A percentile compares a stretch with the other conserved stretches of the same genome.
Evolutionary conservation across 2,329 filamentous ascomycete genomes (phyloP).

Genomic region (Penicillium sp.): DNA sequence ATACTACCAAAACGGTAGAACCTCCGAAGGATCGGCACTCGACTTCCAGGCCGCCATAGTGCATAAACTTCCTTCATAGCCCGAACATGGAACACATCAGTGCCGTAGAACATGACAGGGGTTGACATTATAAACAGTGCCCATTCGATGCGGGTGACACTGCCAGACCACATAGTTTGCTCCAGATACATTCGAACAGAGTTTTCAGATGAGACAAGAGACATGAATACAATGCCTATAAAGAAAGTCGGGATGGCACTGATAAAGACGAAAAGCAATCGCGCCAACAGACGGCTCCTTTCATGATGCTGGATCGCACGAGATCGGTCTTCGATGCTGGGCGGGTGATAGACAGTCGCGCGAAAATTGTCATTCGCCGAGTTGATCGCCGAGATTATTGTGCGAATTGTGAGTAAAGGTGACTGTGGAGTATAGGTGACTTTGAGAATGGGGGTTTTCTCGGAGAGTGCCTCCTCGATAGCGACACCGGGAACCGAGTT

Average conservation of each 20-base stretch:
- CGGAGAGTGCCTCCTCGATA: slow-evolving; percentile 49
- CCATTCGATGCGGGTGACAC: slow-evolving; percentile 73
- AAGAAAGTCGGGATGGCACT: slow-evolving; percentile 80
- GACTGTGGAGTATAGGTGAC: slow-evolving; percentile 68
- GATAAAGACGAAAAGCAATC: slow-evolving; percentile 68
- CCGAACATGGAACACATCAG: slow-evolving; percentile 78
- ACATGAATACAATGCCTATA: slow-evolving; percentile 91
- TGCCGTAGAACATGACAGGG: slow-evolving; percentile 81
- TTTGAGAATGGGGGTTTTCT: slow-evolving; percentile 65
- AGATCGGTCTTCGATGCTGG: slow-evolving; percentile 79
- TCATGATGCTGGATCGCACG: slow-evolving; percentile 70
- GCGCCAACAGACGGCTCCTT: slow-evolving; percentile 64
- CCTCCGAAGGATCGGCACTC: slow-evolving; percentile 68
- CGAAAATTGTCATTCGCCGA: slow-evolving; percentile 65
- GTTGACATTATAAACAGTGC: slow-evolving; percentile 78
- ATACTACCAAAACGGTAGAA: slow-evolving; percentile 96
- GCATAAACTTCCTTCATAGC: slow-evolving; percentile 75
- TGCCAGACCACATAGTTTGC: slow-evolving; percentile 66
- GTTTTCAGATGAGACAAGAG: slow-evolving; percentile 64
- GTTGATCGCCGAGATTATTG: slow-evolving; percentile 68
- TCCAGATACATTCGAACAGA: slow-evolving; percentile 65
- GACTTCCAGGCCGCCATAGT: slow-evolving; percentile 75
- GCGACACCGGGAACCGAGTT: slow-evolving; percentile 51
- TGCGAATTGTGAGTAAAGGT: slow-evolving; percentile 71
- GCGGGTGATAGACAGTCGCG: slow-evolving; percentile 73